phyloP scores from a whole-genome alignment of 2,329 filamentous ascomycete genomes.

The Drechslerella stenobrocha region DNA sequence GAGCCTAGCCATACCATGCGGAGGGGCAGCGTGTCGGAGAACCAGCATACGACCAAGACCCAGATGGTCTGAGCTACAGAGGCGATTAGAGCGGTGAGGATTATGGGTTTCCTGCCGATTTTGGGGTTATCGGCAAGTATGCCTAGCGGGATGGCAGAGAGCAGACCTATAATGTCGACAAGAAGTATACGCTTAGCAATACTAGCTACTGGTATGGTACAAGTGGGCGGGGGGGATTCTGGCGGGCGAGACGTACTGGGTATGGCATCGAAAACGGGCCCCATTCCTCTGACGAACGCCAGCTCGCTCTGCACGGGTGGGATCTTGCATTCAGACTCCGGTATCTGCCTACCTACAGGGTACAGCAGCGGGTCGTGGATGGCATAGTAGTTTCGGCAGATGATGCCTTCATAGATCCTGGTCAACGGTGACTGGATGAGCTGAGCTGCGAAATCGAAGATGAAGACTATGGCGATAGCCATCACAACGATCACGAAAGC shows the following conservation, averaged over 20 bases:
- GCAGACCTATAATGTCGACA: constrained; percentile 6
- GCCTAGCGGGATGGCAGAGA: constrained; percentile 34
- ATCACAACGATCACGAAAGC: constrained; percentile 11
- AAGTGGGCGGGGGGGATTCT: no score
- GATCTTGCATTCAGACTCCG: constrained; percentile 39
- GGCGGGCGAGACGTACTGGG: constrained; percentile 16
- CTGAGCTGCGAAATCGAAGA: constrained; percentile 17
- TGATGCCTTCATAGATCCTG: constrained; percentile 43
- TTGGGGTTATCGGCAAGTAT: constrained; percentile 44
- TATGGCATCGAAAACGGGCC: constrained; percentile 44
- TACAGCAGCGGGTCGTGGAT: constrained; percentile 14
- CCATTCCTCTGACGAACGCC: constrained; percentile 29
- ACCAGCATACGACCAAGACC: constrained; percentile 12
- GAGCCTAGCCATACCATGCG: constrained; percentile 36
- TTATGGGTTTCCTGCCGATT: constrained; percentile 34
- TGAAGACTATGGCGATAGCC: constrained; percentile 14
- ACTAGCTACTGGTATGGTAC: no score
- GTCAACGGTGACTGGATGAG: constrained; percentile 16
- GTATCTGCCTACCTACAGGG: constrained; percentile 17
- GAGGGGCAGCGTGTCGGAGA: constrained; percentile 31
- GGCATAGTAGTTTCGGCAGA: constrained; percentile 35
- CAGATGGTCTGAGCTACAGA: constrained; percentile 13
- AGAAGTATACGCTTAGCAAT: not conserved
- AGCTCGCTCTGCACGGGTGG: constrained; percentile 34
- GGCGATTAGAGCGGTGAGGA: constrained; percentile 14